Percentiles rank a stretch among this genome's conserved stretches.
These are phyloP conservation scores for Dactylellina parvicollis DNA, from an alignment of 2,329 filamentous ascomycete species.

Conservation along the genomic window DNA sequence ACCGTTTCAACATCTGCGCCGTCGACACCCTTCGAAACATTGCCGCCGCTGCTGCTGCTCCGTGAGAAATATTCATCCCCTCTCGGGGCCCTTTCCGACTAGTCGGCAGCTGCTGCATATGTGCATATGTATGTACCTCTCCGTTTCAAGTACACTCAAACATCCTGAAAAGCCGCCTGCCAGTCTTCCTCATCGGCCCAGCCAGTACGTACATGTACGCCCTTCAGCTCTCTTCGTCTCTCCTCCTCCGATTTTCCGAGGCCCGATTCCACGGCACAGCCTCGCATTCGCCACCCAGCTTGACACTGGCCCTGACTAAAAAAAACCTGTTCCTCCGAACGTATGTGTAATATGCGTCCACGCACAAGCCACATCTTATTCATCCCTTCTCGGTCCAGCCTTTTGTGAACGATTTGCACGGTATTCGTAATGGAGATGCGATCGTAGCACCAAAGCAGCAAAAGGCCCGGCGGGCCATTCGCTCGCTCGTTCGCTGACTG, in stretches of 20 bases:
- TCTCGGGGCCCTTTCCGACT: no score
- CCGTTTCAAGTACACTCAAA: not conserved
- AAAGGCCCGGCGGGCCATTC: no score
- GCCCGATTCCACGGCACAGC: conserved; percentile 16
- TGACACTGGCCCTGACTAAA: not conserved
- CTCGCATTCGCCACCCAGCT: conserved; percentile 48
- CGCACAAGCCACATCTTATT: conserved; percentile 27
- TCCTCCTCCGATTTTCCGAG: conserved; percentile 30
- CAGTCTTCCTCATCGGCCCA: conserved; percentile 36
- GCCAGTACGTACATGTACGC: conserved; percentile 13
- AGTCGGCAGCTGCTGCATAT: no score
- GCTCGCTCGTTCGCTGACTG: no score
- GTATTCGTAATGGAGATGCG: not conserved
- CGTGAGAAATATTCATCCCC: no score
- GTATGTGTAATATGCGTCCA: no score
- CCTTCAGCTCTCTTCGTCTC: conserved; percentile 18
- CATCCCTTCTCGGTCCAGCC: not conserved
- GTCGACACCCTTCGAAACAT: no score
- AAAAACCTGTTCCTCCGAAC: no score
- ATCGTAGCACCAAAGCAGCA: no score
- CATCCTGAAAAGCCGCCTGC: conserved; percentile 42
- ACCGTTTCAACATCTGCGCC: not conserved
- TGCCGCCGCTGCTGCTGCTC: no score
- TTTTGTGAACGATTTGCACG: not conserved
- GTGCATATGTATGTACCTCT: no score